These are phyloP conservation scores for Ustilago lituana DNA, from an alignment of 1,284 basidiomycete genomes.

Conservation along the genomic window DNA sequence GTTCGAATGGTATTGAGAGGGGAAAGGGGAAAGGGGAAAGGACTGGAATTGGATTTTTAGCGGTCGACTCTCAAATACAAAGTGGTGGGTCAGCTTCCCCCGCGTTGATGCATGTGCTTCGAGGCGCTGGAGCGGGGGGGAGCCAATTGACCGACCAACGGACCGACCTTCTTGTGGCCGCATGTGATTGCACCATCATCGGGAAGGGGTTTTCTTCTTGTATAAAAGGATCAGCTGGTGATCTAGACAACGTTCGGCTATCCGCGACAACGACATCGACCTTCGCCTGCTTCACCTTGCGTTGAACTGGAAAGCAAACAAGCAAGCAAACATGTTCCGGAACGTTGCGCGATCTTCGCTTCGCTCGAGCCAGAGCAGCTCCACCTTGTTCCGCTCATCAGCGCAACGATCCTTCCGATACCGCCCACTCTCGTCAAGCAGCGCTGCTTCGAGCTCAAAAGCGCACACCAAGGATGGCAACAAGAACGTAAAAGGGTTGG, in stretches of 20 bases:
- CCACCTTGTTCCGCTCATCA: slow-evolving; percentile 13
- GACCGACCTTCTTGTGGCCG: neutral
- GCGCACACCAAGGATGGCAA: neutral
- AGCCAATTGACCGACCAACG: no score
- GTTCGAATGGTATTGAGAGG: no score
- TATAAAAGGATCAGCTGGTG: neutral
- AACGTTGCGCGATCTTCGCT: slow-evolving; percentile 19
- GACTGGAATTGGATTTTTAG: slow-evolving; percentile 9
- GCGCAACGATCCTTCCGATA: slow-evolving; percentile 8
- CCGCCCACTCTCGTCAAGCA: slow-evolving; percentile 11
- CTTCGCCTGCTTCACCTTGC: no score
- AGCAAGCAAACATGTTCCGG: slow-evolving; percentile 13
- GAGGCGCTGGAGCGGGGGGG: slow-evolving; percentile 1
- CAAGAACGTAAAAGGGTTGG: slow-evolving; percentile 17
- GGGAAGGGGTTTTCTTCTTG: no score
- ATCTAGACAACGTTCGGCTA: neutral
- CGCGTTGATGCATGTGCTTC: slow-evolving; percentile 4
- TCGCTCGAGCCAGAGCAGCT: slow-evolving; percentile 21
- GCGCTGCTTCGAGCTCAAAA: neutral
- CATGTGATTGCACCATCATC: no score
- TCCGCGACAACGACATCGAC: no score
- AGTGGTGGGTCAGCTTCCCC: no score
- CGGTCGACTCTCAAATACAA: no score
- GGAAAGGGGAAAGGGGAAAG: neutral
- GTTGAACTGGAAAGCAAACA: no score